Base-by-base conservation (phyloP, 2,329 filamentous ascomycete genomes). In the Didymosphaeria variabile region DNA sequence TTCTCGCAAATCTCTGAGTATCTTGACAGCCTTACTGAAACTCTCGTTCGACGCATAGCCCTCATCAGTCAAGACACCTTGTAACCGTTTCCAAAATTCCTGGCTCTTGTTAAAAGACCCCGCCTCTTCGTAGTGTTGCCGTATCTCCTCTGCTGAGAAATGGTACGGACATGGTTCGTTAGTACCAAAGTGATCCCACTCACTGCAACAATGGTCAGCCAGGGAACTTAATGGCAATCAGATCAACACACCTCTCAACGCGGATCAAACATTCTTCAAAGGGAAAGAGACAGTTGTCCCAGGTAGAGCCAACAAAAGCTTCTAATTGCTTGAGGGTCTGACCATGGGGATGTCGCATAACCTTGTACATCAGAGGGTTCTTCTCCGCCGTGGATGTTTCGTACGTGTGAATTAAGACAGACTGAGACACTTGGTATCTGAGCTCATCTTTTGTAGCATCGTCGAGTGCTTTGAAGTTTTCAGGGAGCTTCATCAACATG, bases 261-360 rank as follows among this genome's bases (percentile, higher is more conserved):
- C 58, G 50, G 36, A 72, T 67, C 57, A 73, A 65, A 34, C 67
- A 72, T 59, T 70, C 63, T 58, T 67, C 32, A 31, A 72, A 60
- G 4, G 69, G 64, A 53, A 61, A 70, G 47, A 72, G 64, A 61
- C 67, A 62, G 46, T 70, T 66, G 31, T 72, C 63, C 70, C 65
- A 73, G 46, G 65, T 72, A 60, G 65, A 62, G 52, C 67, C 65
- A 59, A 51, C 63, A 68, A 72, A 73, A 59, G 70, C 66, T 47
- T 71, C 67, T n/a, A 72, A 53, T 54, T 73, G 65, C 62, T 70
- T 72, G 21, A 72, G 63, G 29, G 70, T 72, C 52, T 70, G 58
- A 6, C 69, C 61, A 61, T 69, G 64, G 17, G 67, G 63, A 60
- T 71, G 61, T 56, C 55, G 66, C 66, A 72, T 68, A 10, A 63